Base-by-base conservation (phyloP, 2,329 filamentous ascomycete species). In the Sporothrix humicola region DNA sequence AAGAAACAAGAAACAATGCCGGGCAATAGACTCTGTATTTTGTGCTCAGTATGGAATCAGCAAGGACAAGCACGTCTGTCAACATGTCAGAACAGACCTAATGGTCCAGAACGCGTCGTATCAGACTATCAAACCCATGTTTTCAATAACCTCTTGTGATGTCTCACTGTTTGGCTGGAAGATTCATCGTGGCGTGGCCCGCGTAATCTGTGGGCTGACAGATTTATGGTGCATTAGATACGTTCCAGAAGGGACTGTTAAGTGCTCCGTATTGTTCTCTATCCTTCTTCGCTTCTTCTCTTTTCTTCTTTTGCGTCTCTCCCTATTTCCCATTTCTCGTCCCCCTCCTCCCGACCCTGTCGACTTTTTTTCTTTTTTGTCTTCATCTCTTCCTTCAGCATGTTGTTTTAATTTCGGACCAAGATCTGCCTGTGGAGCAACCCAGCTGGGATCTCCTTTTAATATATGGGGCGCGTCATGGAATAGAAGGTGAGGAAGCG, bases 371-470 rank as follows among this genome's bases (percentile, higher is more conserved):
- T 42, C 42, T 23, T 65, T 17, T 37, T 65, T 37, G 31, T 37
- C 59, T 65, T 65, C 61, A 66, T 66, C 61, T 66, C 61, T 66
- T 66, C 37, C 61, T 23, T 63, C 59, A 70, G 52, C 56, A 37
- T 20, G 23, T 20, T 54, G 20, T 63, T 66, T 66, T 66, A 59
- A 72, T 74, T 69, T 72, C 63, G 59, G 69, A 37, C 69, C 54
- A 56, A 58, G 54, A 72, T 73, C 72, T 73, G 54, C 63, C 56
- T 44, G 69, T 74, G 73, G 69, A 69, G 69, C 56, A 71, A 52
- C 69, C 44, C 31, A 56, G 63, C 69, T 56, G 48, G 63, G 73
- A 72, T 72, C 69, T 69, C 63, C 69, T 74, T 54, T 74, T 69
- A 56, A 37, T 56, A 63, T 37, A 72, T 74, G 69, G 73, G 69